Evolutionary conservation across 768 basidiomycete genomes (phyloP).

Genomic region (Lentinula raphanica): DNA sequence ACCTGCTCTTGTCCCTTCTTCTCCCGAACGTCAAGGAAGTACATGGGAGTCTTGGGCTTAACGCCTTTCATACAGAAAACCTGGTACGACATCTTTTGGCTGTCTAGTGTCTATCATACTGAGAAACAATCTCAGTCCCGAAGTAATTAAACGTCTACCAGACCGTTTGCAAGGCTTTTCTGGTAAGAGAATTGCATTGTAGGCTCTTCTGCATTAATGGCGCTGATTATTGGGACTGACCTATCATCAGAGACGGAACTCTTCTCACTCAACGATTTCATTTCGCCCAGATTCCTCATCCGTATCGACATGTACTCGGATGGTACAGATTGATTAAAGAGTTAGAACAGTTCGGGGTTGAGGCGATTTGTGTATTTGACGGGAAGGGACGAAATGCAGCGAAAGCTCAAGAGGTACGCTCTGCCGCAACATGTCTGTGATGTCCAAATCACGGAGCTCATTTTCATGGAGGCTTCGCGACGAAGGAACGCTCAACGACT

Average conservation of each 20-base stretch:
- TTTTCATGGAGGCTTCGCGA: slow-evolving; percentile 50
- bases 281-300: slow-evolving; percentile 60
- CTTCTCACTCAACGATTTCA: slow-evolving; percentile 81
- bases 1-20: no score
- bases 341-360: slow-evolving; percentile 49
- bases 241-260: slow-evolving; percentile 64
- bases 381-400: slow-evolving; percentile 62
- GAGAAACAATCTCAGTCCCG: slow-evolving; percentile 39
- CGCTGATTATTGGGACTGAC: slow-evolving; percentile 2
- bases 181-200: slow-evolving; percentile 77
- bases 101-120: not conserved
- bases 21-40: no score
- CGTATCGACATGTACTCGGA: slow-evolving; percentile 65
- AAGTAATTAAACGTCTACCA: slow-evolving; percentile 58
- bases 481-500: slow-evolving; percentile 46
- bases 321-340: slow-evolving; percentile 73
- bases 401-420: slow-evolving; percentile 64
- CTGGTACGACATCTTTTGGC: slow-evolving; percentile 38
- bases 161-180: slow-evolving; percentile 53
- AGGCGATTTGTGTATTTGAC: slow-evolving; percentile 76
- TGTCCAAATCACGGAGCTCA: not conserved
- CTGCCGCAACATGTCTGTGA: not conserved
- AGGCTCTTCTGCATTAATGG: slow-evolving; percentile 19
- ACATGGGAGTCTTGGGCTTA: slow-evolving; percentile 70
- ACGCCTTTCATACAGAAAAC: slow-evolving; percentile 63